A percentile compares a stretch with the other conserved stretches of the same genome.
Conservation (phyloP, 345 rosid species). For the Populus ilicifolia region DNA sequence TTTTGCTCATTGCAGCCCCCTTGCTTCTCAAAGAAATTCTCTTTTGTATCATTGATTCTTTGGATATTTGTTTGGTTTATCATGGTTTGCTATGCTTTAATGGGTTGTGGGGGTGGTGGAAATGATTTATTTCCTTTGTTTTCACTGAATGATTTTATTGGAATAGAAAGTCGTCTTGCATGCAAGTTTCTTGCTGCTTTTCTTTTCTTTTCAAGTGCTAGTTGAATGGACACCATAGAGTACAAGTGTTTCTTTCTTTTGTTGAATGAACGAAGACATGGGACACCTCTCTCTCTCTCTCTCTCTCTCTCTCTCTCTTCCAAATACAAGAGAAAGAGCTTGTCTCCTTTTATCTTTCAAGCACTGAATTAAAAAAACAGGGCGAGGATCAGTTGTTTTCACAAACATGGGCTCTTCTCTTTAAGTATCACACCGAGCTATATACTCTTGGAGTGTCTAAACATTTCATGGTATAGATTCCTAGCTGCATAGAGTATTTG, state of each 20-base stretch:
- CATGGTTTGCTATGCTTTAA: not conserved
- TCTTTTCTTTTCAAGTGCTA: not conserved
- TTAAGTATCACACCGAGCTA: not conserved
- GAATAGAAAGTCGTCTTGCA: not conserved
- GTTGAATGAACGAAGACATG: not conserved
- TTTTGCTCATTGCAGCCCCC: not conserved
- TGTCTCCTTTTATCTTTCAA: not conserved
- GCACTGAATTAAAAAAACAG: too few species aligned
- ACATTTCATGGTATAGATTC: not conserved
- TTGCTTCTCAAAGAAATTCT: not conserved
- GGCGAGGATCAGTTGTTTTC: too few species aligned
- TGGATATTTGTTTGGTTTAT: not conserved
- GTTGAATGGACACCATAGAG: not conserved
- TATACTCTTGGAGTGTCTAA: not conserved
- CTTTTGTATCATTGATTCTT: not conserved
- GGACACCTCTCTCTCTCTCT: too few species aligned
- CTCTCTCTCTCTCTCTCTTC: too few species aligned
- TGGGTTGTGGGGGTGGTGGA: not conserved
- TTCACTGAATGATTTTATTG: not conserved
- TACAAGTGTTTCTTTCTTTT: not conserved
- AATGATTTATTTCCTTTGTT: not conserved
- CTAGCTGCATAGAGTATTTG: not conserved
- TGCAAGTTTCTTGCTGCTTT: not conserved
- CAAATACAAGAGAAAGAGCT: not conserved
- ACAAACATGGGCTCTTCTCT: not conserved